Evolutionary conservation across 768 basidiomycete species (phyloP).

Genomic region (Boletus bicolor): DNA sequence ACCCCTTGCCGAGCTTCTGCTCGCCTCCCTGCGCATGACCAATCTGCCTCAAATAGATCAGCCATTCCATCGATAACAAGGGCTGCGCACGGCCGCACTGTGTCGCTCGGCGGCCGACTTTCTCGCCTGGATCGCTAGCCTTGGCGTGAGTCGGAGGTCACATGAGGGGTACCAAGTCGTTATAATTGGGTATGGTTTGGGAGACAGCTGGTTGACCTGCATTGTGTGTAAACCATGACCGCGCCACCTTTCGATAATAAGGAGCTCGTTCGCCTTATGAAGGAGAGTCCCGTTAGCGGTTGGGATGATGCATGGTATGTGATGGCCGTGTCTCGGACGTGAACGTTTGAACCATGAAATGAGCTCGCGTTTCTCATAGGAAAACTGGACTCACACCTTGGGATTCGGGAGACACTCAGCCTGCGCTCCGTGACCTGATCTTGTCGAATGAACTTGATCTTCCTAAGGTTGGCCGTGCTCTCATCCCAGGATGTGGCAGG

Average conservation of each 20-base stretch:
- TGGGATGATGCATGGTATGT: slow-evolving; percentile 23
- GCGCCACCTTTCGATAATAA: neutral
- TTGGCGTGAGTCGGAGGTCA: too few relatives aligned
- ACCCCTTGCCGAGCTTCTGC: too few relatives aligned
- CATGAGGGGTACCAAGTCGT: too few relatives aligned
- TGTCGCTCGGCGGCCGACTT: too few relatives aligned
- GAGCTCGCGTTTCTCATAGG: slow-evolving; percentile 30
- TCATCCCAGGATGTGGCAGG: slow-evolving; percentile 61
- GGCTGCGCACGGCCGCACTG: too few relatives aligned
- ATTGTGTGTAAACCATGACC: neutral
- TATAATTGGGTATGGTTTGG: neutral
- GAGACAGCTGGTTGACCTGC: neutral
- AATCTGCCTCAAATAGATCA: too few relatives aligned
- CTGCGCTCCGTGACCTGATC: slow-evolving; percentile 51
- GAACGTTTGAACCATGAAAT: neutral
- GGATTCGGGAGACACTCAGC: slow-evolving; percentile 56
- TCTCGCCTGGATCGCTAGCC: too few relatives aligned
- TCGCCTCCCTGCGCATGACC: too few relatives aligned
- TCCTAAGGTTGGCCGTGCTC: slow-evolving; percentile 41
- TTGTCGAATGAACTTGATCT: slow-evolving; percentile 43
- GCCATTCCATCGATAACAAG: too few relatives aligned
- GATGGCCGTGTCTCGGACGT: neutral
- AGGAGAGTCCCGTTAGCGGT: slow-evolving; percentile 11
- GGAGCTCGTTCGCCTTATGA: slow-evolving; percentile 10
- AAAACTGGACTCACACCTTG: slow-evolving; percentile 55